Base-by-base conservation (phyloP, 176 grass and related monocot species). In the Aegilops speltoides region DNA sequence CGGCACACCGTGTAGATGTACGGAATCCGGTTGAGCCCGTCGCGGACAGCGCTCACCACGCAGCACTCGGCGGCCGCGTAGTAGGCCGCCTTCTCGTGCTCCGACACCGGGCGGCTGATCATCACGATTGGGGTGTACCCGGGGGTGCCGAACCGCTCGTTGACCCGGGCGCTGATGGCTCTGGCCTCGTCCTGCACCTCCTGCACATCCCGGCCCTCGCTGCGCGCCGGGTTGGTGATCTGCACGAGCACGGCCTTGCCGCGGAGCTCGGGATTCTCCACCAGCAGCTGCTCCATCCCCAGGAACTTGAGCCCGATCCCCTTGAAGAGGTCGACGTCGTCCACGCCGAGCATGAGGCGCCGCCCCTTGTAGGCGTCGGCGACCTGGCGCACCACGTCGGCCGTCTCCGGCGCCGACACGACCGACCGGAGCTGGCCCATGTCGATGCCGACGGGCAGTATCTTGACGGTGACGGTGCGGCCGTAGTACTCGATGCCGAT, bases 401-500 rank as follows among this genome's bases (percentile, higher is more conserved):
- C 82, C 0, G 96, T 95, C 82, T 98, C 96, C 12, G 88, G 86
- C 10, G 96, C 90, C 1, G 93, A 63, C 11, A 98, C 88, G 6
- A 95, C 91, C 22, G 93, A 93, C 6, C 93, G 65, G 22, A 98
- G 82, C 89, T 98, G 96, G 13, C 87, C 93, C 91, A 98, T 78
- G 88, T 95, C 93, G 80, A 98, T 93, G 50, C 96, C 96, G 14
- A 95, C 89, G 36, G 96, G 93, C 6, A 98, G 89, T 43, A 98
- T 98, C 91, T 98, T 98, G 76, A 98, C 77, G 31, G 86, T 95
- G n/a, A 98, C 93, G 33, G 91, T 98, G 29, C 96, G 89, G 81
- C 96, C 96, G 69, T 95, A 98, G 80, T 98, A 95, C 89, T 98
- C 96, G 71, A 98, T 95, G 32, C 93, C 91, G 77, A 98, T 95